Base-by-base conservation (phyloP, 108 stramenopile genomes). In the Nannochloropsis salina region DNA sequence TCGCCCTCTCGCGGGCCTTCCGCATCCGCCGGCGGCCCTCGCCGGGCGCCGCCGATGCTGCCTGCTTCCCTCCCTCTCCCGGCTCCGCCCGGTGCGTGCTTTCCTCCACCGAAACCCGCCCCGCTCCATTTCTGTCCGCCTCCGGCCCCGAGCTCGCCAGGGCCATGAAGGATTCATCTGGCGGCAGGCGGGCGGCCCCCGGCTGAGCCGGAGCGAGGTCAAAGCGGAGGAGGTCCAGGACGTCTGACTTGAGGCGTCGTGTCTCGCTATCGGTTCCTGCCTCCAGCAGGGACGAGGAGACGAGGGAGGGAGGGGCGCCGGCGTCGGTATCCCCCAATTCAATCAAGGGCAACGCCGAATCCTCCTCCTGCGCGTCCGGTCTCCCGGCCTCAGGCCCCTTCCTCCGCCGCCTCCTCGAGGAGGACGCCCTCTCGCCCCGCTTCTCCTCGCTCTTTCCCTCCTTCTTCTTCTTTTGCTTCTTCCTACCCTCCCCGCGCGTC, bases 111-210 rank as follows among this genome's bases (percentile, higher is more conserved):
- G 51, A 9, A 22, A 21, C 79, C 80, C 42, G 41, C 20, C 43
- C 84, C 80, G 41, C 79, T 8, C 84, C 84, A 74, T 80, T 80
- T 74, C 84, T 80, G 43, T 80, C 80, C 43, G 80, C 80, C 43
- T 85, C 84, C 9, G 80, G 9, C 12, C 12, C 61, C 18, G 61
- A 20, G 31, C 31, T 31, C 31, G 31, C 31, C 31, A 31, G 31
- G 31, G 1, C 31, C 31, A 31, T 31, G 31, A 31, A 31, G 31
- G 31, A 31, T 31, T 31, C 31, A 31, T 31, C 31, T 31, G 31
- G 31, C 31, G 31, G 31, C 31, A 31, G 31, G 31, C 31, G 31
- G 31, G 31, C 31, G 31, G 31, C 31, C 31, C 31, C 31, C 31
- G 31, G 31, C 31, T 31, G 31, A 1, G 31, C 31, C 31, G 31